Conservation (phyloP, 148 eudicot species). For the Camellia japonica region DNA sequence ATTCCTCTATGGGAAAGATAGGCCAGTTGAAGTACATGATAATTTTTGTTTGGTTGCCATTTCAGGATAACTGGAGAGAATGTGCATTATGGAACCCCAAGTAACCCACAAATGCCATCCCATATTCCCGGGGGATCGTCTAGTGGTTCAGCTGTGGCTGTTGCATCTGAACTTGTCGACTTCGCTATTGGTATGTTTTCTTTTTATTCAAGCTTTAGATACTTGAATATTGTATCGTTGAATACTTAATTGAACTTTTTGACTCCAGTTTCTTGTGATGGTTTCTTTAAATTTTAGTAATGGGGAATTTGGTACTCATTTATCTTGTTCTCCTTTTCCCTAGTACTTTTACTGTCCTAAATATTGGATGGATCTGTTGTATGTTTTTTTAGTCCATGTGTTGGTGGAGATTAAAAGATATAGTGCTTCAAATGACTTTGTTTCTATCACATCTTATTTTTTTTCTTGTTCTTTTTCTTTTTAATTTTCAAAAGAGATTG, state of each 20-base stretch:
- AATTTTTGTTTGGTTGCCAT: slow-evolving; percentile 25
- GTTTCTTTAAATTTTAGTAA: neutral
- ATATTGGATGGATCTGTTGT: neutral
- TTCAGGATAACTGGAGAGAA: slow-evolving; percentile 86
- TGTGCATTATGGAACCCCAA: slow-evolving; percentile 72
- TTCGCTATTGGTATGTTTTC: slow-evolving; percentile 70
- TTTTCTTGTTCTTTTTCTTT: neutral
- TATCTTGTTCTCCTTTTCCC: neutral
- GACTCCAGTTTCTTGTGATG: neutral
- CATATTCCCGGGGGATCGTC: slow-evolving; percentile 86
- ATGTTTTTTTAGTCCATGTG: neutral
- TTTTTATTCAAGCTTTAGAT: slow-evolving; percentile 2
- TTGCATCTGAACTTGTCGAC: slow-evolving; percentile 72
- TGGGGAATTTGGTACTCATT: neutral
- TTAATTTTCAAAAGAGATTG: neutral
- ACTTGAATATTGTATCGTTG: too few species aligned
- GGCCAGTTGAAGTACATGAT: slow-evolving; percentile 3
- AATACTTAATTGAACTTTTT: neutral
- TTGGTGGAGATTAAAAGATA: neutral
- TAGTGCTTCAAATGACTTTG: neutral
- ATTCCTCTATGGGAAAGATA: neutral
- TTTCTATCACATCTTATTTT: neutral
- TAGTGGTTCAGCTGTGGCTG: slow-evolving; percentile 95
- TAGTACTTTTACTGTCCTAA: neutral
- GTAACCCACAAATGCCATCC: slow-evolving; percentile 64